Conservation (phyloP, 2,329 filamentous ascomycete species). For the Emergomyces orientalis region DNA sequence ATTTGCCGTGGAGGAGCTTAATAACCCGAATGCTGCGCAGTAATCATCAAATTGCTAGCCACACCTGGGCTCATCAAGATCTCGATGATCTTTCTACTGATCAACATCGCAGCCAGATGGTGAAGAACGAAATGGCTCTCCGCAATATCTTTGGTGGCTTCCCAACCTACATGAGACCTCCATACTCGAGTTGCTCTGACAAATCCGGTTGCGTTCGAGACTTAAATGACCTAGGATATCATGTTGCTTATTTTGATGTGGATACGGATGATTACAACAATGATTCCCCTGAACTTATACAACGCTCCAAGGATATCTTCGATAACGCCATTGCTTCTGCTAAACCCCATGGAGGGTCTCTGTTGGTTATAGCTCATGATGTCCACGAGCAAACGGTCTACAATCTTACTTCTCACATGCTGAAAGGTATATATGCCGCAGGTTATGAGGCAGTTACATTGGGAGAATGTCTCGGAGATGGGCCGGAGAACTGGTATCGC, state of each 20-base stretch:
- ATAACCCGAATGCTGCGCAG: constrained; percentile 36
- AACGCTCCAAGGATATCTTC: constrained; percentile 34
- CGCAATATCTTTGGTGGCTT: constrained; percentile 41
- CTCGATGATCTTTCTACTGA: constrained; percentile 32
- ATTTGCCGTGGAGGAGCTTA: constrained; percentile 30
- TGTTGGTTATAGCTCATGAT: constrained; percentile 36
- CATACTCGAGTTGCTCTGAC: constrained; percentile 36
- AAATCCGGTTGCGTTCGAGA: constrained; percentile 34
- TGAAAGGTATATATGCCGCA: constrained; percentile 23
- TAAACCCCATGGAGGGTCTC: constrained; percentile 25
- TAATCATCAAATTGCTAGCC: constrained; percentile 45
- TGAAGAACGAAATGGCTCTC: constrained; percentile 41
- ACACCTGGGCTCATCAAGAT: constrained; percentile 45
- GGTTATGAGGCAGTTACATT: constrained; percentile 35
- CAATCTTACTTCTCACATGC: constrained; percentile 36
- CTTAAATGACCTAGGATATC: constrained; percentile 41
- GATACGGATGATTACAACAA: constrained; percentile 42
- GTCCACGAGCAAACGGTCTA: constrained; percentile 36
- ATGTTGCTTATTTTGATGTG: constrained; percentile 40
- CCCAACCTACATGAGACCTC: constrained; percentile 47
- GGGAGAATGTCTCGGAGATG: constrained; percentile 36
- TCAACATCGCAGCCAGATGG: constrained; percentile 36
- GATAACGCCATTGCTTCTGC: constrained; percentile 24
- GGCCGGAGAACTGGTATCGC: constrained; percentile 34
- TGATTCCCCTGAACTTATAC: constrained; percentile 29